Evolutionary conservation across 2,329 filamentous ascomycete species (phyloP), one percentile per base, ranked within the genome.

Genomic region (Phialocephala sp.): DNA sequence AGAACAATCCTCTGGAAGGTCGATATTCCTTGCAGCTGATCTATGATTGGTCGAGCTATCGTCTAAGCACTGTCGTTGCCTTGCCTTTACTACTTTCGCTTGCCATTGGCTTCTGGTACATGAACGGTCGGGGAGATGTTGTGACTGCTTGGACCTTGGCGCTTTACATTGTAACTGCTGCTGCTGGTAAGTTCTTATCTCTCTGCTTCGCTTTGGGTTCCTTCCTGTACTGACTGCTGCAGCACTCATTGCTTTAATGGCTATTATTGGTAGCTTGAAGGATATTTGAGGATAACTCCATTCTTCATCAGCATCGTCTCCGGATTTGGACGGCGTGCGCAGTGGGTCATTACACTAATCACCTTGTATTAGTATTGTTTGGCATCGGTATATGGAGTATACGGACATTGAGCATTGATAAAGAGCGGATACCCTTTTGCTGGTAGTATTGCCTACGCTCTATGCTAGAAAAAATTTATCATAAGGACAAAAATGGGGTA

Each of bases 181-280:
- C 71, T 36, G 70, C 71, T 35, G 66, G 68, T 69, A 54, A 67
- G 67, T 63, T 20, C 35, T 9, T 2, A 20, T 55, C 41, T 27
- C 43, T 36, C 24, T 11, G 8, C 35, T 45, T 59, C 5, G 32
- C 18, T 27, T 18, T n/a, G 15, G 18, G 32, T 35, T n/a, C 22
- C 27, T 32, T 20, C 32, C 62, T 66, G 36, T 20, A 41, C 62
- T 66, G 36, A 66, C 27, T 41, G 18, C 27, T 35, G 35, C 61
- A 67, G 68, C 70, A 24, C 43, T 72, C n/a, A 68, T 73, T 66
- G 71, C 71, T 20, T 65, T 73, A 18, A 67, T 73, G 66, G 66
- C 70, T 57, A 68, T 73, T 35, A 68, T 72, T 63, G 70, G 71
- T 20, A 66, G 69, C 59, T 65, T 73, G 69, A 71, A 72, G 35